Evolutionary conservation across 176 grass and related monocot genomes (phyloP), one percentile per base, ranked within the genome.

Genomic region (Rhynchospora tenuis): DNA sequence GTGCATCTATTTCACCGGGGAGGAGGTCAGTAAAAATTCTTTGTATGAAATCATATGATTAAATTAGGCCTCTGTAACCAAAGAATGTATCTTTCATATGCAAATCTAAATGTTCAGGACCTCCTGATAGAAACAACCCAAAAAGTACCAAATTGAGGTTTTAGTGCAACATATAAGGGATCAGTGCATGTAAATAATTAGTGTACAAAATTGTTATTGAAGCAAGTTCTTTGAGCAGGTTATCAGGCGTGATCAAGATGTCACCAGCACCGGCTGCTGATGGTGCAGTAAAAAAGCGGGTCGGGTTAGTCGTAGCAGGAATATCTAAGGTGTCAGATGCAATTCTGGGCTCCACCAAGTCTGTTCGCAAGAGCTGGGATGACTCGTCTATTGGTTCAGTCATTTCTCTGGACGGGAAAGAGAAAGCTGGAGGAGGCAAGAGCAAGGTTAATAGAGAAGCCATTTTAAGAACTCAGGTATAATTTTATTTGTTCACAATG

Each of bases 331-430:
- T 91, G 73, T 70, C 96, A 1, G 96, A 95, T 81, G 78, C 92
- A 31, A 77, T 89, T 7, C 45, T 83, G 3, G 96, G 88, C 1
- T 95, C 93, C 0, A 68, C 69, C 9, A 98, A 90, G 62, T 90
- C 93, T 0, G 89, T 81, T 20, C 89, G 96, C 58, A 98, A 91
- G 86, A 95, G 93, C 88, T 98, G 96, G 96, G 96, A 95, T 2
- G 93, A 98, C 76, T 87, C 88, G 0, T 86, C 89, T 27, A 66
- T 73, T 47, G 75, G 70, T 27, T 86, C 87, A 0, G 56, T 92
- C 14, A 79, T 87, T 72, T 64, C 77, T 58, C 27, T 75, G 24
- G 89, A 90, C 45, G 38, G 44, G 6, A 90, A 87, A 69, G 89
- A 82, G 27, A 87, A 87, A 83, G 60, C 38, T 12, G 83, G 89